Evolutionary conservation across 345 rosid genomes (phyloP).

Genomic region (Camelina neglecta): DNA sequence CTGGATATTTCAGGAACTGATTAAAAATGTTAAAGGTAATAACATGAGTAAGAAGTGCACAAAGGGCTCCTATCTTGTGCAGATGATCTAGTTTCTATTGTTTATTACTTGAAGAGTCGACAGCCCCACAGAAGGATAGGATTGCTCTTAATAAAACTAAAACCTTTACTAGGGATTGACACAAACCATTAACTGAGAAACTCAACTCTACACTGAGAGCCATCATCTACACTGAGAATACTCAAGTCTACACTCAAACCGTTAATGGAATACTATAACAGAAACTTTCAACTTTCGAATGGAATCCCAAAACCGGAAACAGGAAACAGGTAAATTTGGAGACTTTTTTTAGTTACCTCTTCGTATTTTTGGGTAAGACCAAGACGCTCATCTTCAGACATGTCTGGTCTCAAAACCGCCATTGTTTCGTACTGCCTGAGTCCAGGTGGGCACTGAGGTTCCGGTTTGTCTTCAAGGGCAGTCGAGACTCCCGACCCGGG

Average conservation of each 20-base stretch:
- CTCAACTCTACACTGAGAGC: too few species aligned
- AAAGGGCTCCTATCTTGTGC: slow-evolving; percentile 9
- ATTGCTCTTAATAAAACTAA: not conserved
- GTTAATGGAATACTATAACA: too few species aligned
- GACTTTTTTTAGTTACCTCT: slow-evolving; percentile 67
- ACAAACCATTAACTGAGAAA: too few species aligned
- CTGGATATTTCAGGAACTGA: not conserved
- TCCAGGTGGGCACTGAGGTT: slow-evolving; percentile 94
- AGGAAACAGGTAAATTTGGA: not conserved
- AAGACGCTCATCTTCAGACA: slow-evolving; percentile 93
- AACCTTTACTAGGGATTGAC: too few species aligned
- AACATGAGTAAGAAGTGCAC: not conserved
- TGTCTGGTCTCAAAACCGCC: slow-evolving; percentile 89
- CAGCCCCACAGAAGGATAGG: not conserved
- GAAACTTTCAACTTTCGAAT: slow-evolving; percentile 2
- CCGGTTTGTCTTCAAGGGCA: slow-evolving; percentile 73
- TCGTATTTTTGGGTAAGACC: slow-evolving; percentile 93
- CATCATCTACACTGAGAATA: too few species aligned
- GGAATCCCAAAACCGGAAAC: not conserved
- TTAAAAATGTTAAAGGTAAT: not conserved
- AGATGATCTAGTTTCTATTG: not conserved
- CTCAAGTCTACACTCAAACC: too few species aligned
- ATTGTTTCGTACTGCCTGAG: slow-evolving; percentile 85
- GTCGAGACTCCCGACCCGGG: slow-evolving; percentile 52
- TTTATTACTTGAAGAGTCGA: not conserved